Evolutionary conservation across 164 flowering plant species (phyloP), one percentile per base, ranked within the genome.

Genomic region (Protea cynaroides): DNA sequence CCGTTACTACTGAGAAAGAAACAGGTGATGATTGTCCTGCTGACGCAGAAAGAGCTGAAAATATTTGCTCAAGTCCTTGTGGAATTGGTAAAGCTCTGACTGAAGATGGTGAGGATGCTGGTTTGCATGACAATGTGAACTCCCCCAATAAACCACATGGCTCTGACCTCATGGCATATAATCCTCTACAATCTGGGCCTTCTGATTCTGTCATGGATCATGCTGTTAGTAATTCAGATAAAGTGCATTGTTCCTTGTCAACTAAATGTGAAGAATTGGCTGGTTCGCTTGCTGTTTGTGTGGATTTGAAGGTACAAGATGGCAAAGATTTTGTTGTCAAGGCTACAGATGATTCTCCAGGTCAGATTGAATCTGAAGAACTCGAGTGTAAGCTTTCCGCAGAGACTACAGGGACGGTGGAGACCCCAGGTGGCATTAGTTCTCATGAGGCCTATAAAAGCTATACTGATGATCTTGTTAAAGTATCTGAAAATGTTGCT

Each of bases 401-500:
- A 40, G n/a, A 34, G 29, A 17, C 59, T 40, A 44, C 19, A 14
- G 64, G 1, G 10, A n/a, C n/a, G 11, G 36, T 51, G 25, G 71
- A 59, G 13, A n/a, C 68, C 18, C n/a, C 52, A 52, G 68, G 57
- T 65, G 24, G 63, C 36, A 38, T 59, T 36, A 56, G 37, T 14
- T 57, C 77, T 62, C 67, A 22, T 11, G 76, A 65, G 19, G 57
- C 36, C 3, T 57, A 44, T 60, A 61, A 47, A 58, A 61, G 40
- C n/a, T 43, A 62, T 63, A 49, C 21, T 53, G 59, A 54, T 66
- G 71, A 77, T 68, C 60, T 58, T 63, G 65, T 57, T 17, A 55
- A 62, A 54, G 18, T 49, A 47, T 64, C 65, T 59, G 71, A 44
- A 43, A 60, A 62, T 59, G 46, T 57, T 56, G 67, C 15, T 36